phyloP scores from a whole-genome alignment of 345 rosid genomes.

The Salix brachista region DNA sequence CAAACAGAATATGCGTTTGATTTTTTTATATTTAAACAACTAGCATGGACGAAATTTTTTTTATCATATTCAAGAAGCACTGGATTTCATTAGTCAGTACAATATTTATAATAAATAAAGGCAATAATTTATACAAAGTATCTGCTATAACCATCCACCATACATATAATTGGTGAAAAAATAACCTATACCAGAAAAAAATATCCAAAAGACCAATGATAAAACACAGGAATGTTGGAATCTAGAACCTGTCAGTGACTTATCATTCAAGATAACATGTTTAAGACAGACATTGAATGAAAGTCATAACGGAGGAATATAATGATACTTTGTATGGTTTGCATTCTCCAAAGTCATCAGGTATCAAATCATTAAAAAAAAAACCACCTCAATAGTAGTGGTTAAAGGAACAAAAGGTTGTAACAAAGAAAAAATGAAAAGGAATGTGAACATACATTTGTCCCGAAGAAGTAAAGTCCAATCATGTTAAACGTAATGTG shows the following conservation, averaged over 20 bases:
- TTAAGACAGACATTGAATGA: neutral
- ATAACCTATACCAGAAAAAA: neutral
- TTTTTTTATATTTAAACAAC: too few species aligned
- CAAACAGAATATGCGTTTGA: too few species aligned
- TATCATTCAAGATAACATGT: neutral
- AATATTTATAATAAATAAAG: neutral
- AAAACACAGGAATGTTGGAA: neutral
- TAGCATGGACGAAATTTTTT: too few species aligned
- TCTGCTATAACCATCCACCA: too few species aligned
- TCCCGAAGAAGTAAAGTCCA: conserved; percentile 90
- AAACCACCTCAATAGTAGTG: conserved; percentile 10
- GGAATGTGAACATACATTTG: conserved; percentile 43
- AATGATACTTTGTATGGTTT: too few species aligned
- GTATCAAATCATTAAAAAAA: neutral
- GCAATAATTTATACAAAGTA: too few species aligned
- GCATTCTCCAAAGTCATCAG: too few species aligned
- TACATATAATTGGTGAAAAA: neutral
- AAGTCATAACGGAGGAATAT: neutral
- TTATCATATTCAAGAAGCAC: too few species aligned
- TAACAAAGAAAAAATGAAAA: conserved; percentile 13
- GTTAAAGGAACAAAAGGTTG: neutral
- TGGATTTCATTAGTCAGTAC: too few species aligned
- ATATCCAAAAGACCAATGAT: neutral
- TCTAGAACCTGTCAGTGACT: neutral
- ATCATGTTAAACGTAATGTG: conserved; percentile 79